A percentile compares a stretch with the other conserved stretches of the same genome.
These are phyloP conservation scores for Mycotypha africana DNA, from an alignment of 371 early-diverging fungal species.

Conservation along the genomic window DNA sequence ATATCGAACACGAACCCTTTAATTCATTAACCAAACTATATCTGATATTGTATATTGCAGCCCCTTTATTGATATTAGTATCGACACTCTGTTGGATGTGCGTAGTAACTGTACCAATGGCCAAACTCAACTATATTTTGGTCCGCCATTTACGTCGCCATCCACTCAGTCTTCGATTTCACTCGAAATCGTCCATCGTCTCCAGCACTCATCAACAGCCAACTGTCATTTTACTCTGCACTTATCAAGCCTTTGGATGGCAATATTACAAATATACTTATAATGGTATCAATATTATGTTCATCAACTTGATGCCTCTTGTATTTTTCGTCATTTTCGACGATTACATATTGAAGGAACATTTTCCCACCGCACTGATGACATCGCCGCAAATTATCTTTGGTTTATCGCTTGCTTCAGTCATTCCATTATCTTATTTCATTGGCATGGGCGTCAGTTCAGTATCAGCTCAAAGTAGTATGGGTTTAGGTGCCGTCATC, in stretches of 20 bases:
- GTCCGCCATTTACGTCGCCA: conserved; percentile 71
- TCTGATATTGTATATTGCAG: conserved; percentile 16
- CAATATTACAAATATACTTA: conserved; percentile 92
- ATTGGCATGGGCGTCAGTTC: conserved; percentile 96
- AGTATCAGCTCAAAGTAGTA: conserved; percentile 91
- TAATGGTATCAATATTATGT: conserved; percentile 94
- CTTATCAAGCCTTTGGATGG: conserved; percentile 73
- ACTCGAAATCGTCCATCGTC: conserved; percentile 47
- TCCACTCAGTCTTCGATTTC: conserved; percentile 75
- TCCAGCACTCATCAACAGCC: conserved; percentile 31
- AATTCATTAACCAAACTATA: no score
- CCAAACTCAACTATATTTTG: conserved; percentile 80
- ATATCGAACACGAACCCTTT: not conserved
- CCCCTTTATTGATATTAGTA: conserved; percentile 75
- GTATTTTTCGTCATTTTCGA: conserved; percentile 77
- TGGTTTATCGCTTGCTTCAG: conserved; percentile 69
- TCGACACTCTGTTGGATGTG: conserved; percentile 82
- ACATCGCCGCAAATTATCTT: conserved; percentile 71
- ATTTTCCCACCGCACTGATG: conserved; percentile 47
- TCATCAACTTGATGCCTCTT: conserved; percentile 86
- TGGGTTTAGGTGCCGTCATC: conserved; percentile 91
- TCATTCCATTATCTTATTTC: conserved; percentile 91
- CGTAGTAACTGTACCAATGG: conserved; percentile 93
- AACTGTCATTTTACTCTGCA: conserved; percentile 67
- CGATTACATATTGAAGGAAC: conserved; percentile 67